Conservation (phyloP, 441 rosid species). For the Isatis lusitanica region DNA sequence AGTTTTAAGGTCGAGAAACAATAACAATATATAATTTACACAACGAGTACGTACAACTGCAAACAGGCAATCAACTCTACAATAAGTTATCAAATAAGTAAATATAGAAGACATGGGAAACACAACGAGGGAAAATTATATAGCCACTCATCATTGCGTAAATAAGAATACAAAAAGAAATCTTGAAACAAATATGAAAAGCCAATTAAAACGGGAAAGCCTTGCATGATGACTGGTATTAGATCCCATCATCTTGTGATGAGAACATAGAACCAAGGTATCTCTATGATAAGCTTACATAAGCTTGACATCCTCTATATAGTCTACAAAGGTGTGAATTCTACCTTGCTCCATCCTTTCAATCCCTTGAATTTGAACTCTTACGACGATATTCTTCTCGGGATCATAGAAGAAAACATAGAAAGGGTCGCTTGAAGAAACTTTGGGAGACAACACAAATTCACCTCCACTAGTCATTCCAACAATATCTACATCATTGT, state of each 20-base stretch:
- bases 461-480: background rate
- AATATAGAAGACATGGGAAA: background rate
- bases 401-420: conserved; percentile 8
- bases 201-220: background rate
- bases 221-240: background rate
- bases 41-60: no score
- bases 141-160: background rate
- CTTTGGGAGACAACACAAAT: background rate
- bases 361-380: conserved; percentile 5
- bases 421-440: background rate
- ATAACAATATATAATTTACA: no score
- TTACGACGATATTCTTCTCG: background rate
- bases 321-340: background rate
- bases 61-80: no score
- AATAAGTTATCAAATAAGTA: no score
- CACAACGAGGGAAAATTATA: no score
- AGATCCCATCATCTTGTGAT: background rate
- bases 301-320: conserved; percentile 5
- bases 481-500: background rate
- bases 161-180: background rate
- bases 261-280: background rate
- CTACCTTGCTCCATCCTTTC: background rate
- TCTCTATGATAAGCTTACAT: background rate
- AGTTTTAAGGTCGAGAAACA: no score
- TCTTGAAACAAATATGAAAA: background rate